A percentile compares a stretch with the other conserved stretches of the same genome.
These are phyloP conservation scores for Phaeosphaeria sp. DNA, from an alignment of 2,329 filamentous ascomycete genomes.

Conservation along the genomic window DNA sequence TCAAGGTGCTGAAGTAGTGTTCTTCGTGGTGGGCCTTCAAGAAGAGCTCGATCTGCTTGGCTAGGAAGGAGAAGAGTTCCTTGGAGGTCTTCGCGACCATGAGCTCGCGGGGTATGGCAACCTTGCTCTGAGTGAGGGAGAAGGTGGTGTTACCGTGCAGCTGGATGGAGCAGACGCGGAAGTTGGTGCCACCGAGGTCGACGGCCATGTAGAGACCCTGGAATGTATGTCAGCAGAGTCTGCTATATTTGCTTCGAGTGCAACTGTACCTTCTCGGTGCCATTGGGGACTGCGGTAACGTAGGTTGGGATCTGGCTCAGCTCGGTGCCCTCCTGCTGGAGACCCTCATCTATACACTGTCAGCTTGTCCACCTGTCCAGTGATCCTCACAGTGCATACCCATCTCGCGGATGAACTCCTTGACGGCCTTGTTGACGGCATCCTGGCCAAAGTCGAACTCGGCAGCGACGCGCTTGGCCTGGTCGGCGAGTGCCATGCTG, in stretches of 20 bases:
- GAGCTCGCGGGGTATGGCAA: slow-evolving; percentile 84
- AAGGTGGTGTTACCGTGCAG: slow-evolving; percentile 95
- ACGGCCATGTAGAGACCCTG: slow-evolving; percentile 95
- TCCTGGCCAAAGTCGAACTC: slow-evolving; percentile 85
- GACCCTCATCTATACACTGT: slow-evolving; percentile 71
- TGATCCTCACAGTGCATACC: slow-evolving; percentile 51
- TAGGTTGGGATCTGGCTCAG: slow-evolving; percentile 97
- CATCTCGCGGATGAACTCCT: slow-evolving; percentile 88
- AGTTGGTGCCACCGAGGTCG: slow-evolving; percentile 97
- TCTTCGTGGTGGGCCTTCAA: slow-evolving; percentile 86
- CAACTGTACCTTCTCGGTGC: slow-evolving; percentile 94
- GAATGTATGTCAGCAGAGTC: slow-evolving; percentile 7
- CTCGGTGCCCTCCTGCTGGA: slow-evolving; percentile 77
- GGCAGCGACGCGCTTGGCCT: slow-evolving; percentile 79
- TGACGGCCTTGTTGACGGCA: slow-evolving; percentile 79
- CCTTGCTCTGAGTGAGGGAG: slow-evolving; percentile 90
- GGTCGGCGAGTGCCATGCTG: slow-evolving; percentile 64
- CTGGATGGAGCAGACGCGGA: slow-evolving; percentile 93
- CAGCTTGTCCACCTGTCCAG: slow-evolving; percentile 13
- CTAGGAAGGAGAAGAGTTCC: slow-evolving; percentile 90
- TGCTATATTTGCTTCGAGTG: slow-evolving; percentile 43
- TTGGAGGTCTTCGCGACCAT: slow-evolving; percentile 88
- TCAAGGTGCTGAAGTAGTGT: slow-evolving; percentile 75
- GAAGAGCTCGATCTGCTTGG: slow-evolving; percentile 89
- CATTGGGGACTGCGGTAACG: slow-evolving; percentile 94